These are phyloP conservation scores for Geranium brycei DNA, from an alignment of 345 rosid species.

Conservation along the genomic window DNA sequence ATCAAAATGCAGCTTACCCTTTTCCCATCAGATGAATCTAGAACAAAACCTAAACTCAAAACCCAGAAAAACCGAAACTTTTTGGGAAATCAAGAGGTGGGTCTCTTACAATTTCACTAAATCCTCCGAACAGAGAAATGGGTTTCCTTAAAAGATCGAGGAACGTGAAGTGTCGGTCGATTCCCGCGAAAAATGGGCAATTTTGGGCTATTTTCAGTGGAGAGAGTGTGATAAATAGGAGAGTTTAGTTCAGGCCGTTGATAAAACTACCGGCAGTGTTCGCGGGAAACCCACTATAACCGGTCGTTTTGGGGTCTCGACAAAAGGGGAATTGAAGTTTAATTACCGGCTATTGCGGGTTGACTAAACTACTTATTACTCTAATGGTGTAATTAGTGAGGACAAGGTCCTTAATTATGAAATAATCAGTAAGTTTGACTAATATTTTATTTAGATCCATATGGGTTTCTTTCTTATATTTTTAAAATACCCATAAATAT, in stretches of 20 bases:
- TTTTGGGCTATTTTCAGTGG: background rate
- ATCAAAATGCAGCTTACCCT: constrained; percentile 17
- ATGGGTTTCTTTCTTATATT: too few species aligned
- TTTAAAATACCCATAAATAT: too few species aligned
- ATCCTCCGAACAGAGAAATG: background rate
- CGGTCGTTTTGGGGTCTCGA: constrained; percentile 18
- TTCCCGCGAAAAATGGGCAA: background rate
- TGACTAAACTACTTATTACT: background rate
- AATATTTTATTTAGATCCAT: too few species aligned
- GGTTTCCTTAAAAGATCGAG: background rate
- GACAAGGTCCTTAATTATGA: constrained; percentile 13
- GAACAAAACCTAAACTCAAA: constrained; percentile 17
- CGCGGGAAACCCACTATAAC: constrained; percentile 46
- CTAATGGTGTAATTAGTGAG: background rate
- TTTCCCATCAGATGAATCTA: constrained; percentile 13
- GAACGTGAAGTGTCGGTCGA: background rate
- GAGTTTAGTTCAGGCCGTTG: constrained; percentile 1
- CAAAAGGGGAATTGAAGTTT: background rate
- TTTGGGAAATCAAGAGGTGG: constrained; percentile 6
- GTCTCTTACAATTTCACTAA: constrained; percentile 2
- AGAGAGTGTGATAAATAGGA: background rate
- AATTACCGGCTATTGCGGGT: constrained; percentile 29
- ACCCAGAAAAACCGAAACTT: background rate
- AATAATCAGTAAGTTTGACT: too few species aligned
- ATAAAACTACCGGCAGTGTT: constrained; percentile 26